Base-by-base conservation (phyloP, 1,284 basidiomycete genomes). In the Salmacisia buchloeana region DNA sequence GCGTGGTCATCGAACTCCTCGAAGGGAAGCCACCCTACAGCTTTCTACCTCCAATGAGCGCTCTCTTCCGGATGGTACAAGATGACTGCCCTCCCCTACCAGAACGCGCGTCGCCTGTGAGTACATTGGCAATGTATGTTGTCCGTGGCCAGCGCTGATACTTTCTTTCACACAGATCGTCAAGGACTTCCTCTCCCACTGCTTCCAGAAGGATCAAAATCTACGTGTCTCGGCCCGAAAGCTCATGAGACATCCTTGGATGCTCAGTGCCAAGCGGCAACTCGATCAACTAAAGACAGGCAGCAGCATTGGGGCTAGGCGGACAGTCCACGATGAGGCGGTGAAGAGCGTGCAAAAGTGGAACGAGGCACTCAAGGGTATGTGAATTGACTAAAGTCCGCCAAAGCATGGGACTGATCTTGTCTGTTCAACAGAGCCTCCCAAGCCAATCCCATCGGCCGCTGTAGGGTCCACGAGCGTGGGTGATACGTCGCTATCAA, bases 191-290 rank as follows among this genome's bases (percentile, higher is more conserved):
- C 83, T 98, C 9, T 89, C 92, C 69, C 93, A 97, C 71, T 97
- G 94, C 79, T 98, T 98, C 81, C 94, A 97, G 83, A 97, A 97
- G 81, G 94, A 97, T 77, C 88, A 87, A 69, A 96, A 97, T 80
- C 83, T 98, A 45, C 88, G 94, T 25, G 89, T 97, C 69, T 89
- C 90, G 0, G 94, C 94, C 2, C 91, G 90, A 81, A 97, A 97
- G 81, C 84, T 98, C 7, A 83, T 96, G 34, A 85, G 86, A 70
- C 94, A 98, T 76, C 91, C 92, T 9, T 98, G 94, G 94, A 97
- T 97, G 92, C 81, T 89, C 27, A 85, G 89, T 0, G 88, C 91
- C 7, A 85, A 88, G 73, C 88, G 86, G 78, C 88, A 92, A 77
- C 85, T 92, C 81, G 81, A 84, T 77, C 83, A 68, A 74, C 80